Conservation (phyloP, 257 asterid species). For the Solanum sejunctum region DNA sequence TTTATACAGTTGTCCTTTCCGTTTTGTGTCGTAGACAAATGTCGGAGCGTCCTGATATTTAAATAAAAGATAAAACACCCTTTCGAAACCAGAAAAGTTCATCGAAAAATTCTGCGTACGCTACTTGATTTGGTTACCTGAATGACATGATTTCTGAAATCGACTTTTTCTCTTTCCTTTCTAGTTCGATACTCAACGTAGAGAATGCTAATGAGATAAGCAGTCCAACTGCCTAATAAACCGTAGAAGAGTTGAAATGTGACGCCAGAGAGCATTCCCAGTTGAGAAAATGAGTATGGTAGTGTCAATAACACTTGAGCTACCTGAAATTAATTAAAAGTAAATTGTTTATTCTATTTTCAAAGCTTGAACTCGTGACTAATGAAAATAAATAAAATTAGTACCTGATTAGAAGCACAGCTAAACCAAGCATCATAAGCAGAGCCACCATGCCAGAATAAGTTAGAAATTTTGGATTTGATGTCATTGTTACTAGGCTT, state of each 20-base stretch:
- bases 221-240: conserved; percentile 83
- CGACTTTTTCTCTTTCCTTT: conserved; percentile 76
- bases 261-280: conserved; percentile 80
- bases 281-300: conserved; percentile 87
- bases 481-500: conserved; percentile 19
- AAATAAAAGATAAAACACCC: not conserved
- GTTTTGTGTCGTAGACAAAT: not conserved
- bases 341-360: too few relatives aligned
- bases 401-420: conserved; percentile 81
- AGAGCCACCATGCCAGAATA: conserved; percentile 93
- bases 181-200: conserved; percentile 78
- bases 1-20: not conserved
- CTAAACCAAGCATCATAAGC: conserved; percentile 97
- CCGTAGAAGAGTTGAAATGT: conserved; percentile 76
- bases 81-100: not conserved
- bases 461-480: conserved; percentile 41
- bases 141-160: conserved; percentile 81
- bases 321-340: conserved; percentile 27
- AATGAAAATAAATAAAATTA: not conserved
- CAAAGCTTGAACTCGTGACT: too few relatives aligned
- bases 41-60: not conserved
- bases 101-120: not conserved
- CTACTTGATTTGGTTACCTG: conserved; percentile 31
- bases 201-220: conserved; percentile 69
- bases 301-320: conserved; percentile 81